A percentile compares a stretch with the other conserved stretches of the same genome.
Conservation (phyloP, 192 early-diverging fungal genomes). For the Backusella psychrophila region DNA sequence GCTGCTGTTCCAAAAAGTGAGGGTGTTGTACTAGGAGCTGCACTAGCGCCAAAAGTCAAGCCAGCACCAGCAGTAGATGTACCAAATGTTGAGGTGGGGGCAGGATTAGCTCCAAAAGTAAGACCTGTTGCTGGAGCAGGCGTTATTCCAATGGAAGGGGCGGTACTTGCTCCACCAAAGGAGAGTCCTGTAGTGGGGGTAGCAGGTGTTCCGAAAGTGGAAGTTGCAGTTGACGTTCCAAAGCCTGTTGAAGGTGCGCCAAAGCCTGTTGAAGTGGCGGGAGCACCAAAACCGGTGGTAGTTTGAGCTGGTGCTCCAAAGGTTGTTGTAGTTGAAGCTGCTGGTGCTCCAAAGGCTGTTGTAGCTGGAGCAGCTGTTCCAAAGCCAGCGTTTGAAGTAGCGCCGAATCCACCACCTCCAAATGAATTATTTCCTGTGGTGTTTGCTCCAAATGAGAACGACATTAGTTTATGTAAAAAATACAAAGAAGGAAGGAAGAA, state of each 20-base stretch:
- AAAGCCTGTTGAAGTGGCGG: not conserved
- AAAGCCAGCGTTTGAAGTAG: not conserved
- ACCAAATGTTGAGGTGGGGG: constrained; percentile 10
- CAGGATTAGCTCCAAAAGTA: not conserved
- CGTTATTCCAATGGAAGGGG: not conserved
- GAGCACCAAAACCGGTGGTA: not conserved
- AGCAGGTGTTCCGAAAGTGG: constrained; percentile 17
- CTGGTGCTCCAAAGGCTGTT: not conserved
- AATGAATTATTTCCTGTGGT: not conserved
- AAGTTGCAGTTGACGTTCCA: constrained; percentile 12
- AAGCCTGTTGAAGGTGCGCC: constrained; percentile 10
- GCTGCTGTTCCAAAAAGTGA: not conserved
- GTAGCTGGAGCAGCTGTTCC: constrained; percentile 7
- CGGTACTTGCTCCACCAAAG: not conserved
- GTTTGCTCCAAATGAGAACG: constrained; percentile 22
- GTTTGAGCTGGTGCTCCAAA: not conserved
- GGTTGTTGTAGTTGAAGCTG: constrained; percentile 7
- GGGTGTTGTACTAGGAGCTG: constrained; percentile 1
- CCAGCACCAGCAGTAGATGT: not conserved
- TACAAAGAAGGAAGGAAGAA: not conserved
- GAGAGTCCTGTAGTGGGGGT: not conserved
- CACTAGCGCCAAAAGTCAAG: not conserved
- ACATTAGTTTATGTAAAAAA: not conserved
- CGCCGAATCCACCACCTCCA: not conserved
- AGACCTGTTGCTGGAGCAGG: not conserved